Base-by-base conservation (phyloP, 2,329 filamentous ascomycete genomes). In the Aspergillus pseudoglaucus region DNA sequence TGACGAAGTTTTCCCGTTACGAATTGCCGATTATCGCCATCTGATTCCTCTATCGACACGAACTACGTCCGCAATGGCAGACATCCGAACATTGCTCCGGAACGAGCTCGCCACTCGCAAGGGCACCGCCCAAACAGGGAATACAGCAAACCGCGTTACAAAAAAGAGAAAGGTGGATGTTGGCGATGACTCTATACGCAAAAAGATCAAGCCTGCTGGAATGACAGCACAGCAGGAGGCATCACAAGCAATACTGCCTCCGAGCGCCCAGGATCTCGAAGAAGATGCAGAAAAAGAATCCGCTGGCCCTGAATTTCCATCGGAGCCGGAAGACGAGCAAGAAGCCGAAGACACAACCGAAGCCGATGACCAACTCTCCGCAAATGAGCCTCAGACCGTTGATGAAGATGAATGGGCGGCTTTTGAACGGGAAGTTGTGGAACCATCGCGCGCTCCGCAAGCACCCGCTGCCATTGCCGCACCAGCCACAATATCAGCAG, bases 321-420 rank as follows among this genome's bases (percentile, higher is more conserved):
- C 51, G 20, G 47, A 53, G 5, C 25, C 47, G 5, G 47, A 58
- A 20, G 23, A 37, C 42, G 44, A 53, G 18, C 45, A 58, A 37
- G 47, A 57, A 15, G 23, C 23, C 15, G 23, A 42, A 39, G 46
- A 49, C 17, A 8, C 52, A 17, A 45, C 48, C 8, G 18, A 46
- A 18, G 42, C 45, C 42, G 18, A 48, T 25, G 33, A 45, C 20
- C 40, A 18, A 38, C 33, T 43, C 25, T 15, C 47, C 37, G 37
- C 54, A 45, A 38, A 55, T 8, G 22, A 50, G 10, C 46, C 51
- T 44, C 54, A 62, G 42, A 25, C 46, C 4, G 70, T 88, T 7
- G 82, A 90, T 62, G 88, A 95, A 60, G 81, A 84, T 46, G 87
- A 93, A 67, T 93, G 87, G 87, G 85, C 87, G 2, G 87, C 88